phyloP scores from a whole-genome alignment of 1,139 yeast genomes.

The Torulaspora globosa region DNA sequence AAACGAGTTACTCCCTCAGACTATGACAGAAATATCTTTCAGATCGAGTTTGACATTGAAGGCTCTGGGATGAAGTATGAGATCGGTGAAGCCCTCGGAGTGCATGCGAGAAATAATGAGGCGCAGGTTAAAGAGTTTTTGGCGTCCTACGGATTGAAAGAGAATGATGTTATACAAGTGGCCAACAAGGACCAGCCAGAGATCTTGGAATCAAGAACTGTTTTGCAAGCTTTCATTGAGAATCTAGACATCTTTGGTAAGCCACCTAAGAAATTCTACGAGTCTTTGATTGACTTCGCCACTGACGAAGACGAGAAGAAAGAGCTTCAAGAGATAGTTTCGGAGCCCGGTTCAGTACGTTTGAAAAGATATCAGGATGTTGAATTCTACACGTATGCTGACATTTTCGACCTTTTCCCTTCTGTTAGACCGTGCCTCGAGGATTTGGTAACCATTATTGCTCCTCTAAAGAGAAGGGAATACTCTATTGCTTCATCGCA shows the following conservation, averaged over 20 bases:
- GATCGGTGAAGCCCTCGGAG: constrained; percentile 95
- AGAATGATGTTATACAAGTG: constrained; percentile 65
- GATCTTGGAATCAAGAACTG: constrained; percentile 67
- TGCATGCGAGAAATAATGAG: constrained; percentile 81
- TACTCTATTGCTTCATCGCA: constrained; percentile 98
- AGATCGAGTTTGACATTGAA: constrained; percentile 85
- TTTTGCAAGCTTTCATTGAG: constrained; percentile 73
- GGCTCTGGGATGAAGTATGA: constrained; percentile 90
- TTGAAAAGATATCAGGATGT: constrained; percentile 84
- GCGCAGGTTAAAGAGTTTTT: constrained; percentile 67
- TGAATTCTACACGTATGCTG: constrained; percentile 76
- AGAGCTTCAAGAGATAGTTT: constrained; percentile 57
- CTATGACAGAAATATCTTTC: constrained; percentile 94
- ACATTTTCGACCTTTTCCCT: constrained; percentile 71
- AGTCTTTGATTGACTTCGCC: constrained; percentile 70
- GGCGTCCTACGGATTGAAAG: constrained; percentile 58
- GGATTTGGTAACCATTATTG: constrained; percentile 66
- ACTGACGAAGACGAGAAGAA: constrained; percentile 63
- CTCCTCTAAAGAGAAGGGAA: constrained; percentile 94
- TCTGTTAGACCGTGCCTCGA: constrained; percentile 78
- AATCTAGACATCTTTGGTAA: constrained; percentile 87
- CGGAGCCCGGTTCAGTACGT: constrained; percentile 81
- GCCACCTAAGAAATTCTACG: constrained; percentile 94
- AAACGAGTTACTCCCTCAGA: constrained; percentile 88
- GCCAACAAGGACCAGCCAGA: constrained; percentile 64